Evolutionary conservation across 192 early-diverging fungal species (phyloP), one percentile per base, ranked within the genome.

Genomic region (Helicostylum pulchrum): DNA sequence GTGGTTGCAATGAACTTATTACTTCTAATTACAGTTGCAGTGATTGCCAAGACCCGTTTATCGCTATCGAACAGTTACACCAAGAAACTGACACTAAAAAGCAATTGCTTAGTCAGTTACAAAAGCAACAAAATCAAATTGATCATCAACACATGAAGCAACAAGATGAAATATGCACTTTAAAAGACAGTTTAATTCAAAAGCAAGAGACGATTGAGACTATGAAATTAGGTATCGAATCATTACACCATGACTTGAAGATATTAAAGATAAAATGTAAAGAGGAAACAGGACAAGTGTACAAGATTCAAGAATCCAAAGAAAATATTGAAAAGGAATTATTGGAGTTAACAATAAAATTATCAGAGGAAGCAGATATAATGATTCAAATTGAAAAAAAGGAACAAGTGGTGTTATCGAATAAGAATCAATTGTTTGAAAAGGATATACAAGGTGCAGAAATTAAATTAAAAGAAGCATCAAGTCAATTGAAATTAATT

Each of bases 341-440:
- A 7, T 95, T 95, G 60, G 94, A 97, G 32, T 78, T 99, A 32
- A 92, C 91, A 20, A 81, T 83, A 34, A 84, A 83, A 39, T 75
- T 99, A n/a, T 93, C 97, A 69, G 91, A 95, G 60, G 92, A 97
- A 68, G 96, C 96, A 3, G 93, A 96, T 52, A 81, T 78, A 2
- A 87, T 97, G 87, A 93, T 97, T 4, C 85, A 86, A 0, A 71
- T 76, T 7, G 93, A 94, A 67, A 85, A 86, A 14, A 65, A 80
- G 21, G 76, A 84, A 61, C 61, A 78, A 51, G 66, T 80, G 21
- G 78, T 74, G 42, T 76, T 76, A 32, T 73, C 78, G 56, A 44
- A 66, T 32, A 74, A 53, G 57, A 74, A 73, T 58, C 84, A 68
- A 46, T 64, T 69, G n/a, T 74, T 88, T 36, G 80, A 84, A 59